These are phyloP conservation scores for Pleodorina starrii DNA, from an alignment of 139 green algal genomes.

Conservation along the genomic window DNA sequence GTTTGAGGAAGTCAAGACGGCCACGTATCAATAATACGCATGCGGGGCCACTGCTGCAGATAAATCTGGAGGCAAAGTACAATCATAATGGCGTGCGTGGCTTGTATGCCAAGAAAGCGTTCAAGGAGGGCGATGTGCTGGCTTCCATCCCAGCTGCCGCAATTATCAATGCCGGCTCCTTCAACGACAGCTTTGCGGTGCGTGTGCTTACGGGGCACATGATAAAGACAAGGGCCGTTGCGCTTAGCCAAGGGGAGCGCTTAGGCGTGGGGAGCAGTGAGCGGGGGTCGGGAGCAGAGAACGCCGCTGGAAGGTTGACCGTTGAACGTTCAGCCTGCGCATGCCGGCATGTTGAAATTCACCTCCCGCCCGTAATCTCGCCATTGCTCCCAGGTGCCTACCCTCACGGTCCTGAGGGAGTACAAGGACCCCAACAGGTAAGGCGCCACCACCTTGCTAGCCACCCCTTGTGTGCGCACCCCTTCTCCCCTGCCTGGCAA, in stretches of 20 bases:
- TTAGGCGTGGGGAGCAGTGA: no score
- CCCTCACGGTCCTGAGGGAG: conserved; percentile 7
- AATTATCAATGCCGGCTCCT: conserved; percentile 14
- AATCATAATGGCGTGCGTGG: conserved; percentile 14
- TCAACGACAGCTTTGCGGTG: conserved; percentile 9
- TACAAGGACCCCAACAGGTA: conserved; percentile 7
- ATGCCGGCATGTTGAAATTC: no score
- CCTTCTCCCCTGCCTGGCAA: no score
- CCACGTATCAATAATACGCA: not conserved
- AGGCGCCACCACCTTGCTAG: no score
- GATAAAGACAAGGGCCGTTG: no score
- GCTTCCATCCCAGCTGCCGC: conserved; percentile 4
- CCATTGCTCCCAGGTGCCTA: conserved; percentile 37
- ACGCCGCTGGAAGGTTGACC: no score
- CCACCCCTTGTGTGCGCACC: no score
- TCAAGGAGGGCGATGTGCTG: not conserved
- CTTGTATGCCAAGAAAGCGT: conserved; percentile 2
- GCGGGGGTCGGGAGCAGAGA: no score
- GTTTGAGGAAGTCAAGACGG: not conserved
- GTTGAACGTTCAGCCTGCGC: no score
- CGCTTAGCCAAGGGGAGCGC: no score
- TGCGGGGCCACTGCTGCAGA: not conserved
- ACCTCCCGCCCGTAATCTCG: no score
- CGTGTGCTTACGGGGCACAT: not conserved
- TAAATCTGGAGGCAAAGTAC: not conserved